Percentiles rank a stretch among this genome's conserved stretches.
These are phyloP conservation scores for Ascochyta rabiei DNA, from an alignment of 2,329 filamentous ascomycete species.

Conservation along the genomic window DNA sequence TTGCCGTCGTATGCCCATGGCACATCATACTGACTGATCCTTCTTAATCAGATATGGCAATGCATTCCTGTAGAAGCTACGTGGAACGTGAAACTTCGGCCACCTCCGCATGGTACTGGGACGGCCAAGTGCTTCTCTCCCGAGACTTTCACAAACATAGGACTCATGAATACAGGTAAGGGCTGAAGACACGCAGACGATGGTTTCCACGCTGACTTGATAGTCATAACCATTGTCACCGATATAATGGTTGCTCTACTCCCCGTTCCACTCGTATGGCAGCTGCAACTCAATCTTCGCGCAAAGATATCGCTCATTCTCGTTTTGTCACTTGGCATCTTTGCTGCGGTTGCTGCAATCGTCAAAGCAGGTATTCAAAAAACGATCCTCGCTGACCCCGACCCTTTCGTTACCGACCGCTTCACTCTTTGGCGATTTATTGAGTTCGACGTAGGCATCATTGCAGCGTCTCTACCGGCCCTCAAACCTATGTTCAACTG, in stretches of 20 bases:
- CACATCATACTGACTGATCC: too few relatives aligned
- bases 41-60: slow-evolving; percentile 47
- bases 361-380: slow-evolving; percentile 51
- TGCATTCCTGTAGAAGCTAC: slow-evolving; percentile 54
- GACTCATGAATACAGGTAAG: slow-evolving; percentile 54
- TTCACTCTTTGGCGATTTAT: slow-evolving; percentile 56
- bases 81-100: slow-evolving; percentile 50
- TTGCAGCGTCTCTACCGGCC: slow-evolving; percentile 51
- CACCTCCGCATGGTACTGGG: slow-evolving; percentile 33
- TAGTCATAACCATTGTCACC: slow-evolving; percentile 49
- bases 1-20: too few relatives aligned
- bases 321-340: slow-evolving; percentile 49
- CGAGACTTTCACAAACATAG: slow-evolving; percentile 51
- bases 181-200: too few relatives aligned
- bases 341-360: slow-evolving; percentile 53
- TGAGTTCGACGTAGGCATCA: slow-evolving; percentile 53
- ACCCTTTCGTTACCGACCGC: slow-evolving; percentile 46
- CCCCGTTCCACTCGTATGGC: slow-evolving; percentile 53
- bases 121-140: slow-evolving; percentile 53
- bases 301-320: slow-evolving; percentile 49
- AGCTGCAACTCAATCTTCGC: slow-evolving; percentile 51
- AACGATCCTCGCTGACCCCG: slow-evolving; percentile 41
- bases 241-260: slow-evolving; percentile 51
- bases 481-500: slow-evolving; percentile 41
- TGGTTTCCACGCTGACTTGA: slow-evolving; percentile 9